A percentile compares a stretch with the other conserved stretches of the same genome.
These are phyloP conservation scores for Metarhizium rileyi DNA, from an alignment of 2,329 filamentous ascomycete genomes.

Conservation along the genomic window DNA sequence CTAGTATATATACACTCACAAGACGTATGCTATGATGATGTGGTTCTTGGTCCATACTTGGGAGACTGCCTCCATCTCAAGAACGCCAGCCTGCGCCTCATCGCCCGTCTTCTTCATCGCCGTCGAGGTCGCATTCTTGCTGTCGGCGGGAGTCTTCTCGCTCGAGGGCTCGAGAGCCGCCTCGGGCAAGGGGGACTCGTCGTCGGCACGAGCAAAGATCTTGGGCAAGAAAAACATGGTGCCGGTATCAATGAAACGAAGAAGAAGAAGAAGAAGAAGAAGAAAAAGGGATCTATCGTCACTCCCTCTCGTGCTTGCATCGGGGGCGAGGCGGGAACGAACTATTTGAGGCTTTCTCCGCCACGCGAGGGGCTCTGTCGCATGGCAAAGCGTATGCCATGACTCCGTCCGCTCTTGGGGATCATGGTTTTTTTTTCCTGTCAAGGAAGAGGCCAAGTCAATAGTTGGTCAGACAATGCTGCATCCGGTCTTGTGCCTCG, in stretches of 20 bases:
- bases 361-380: too few relatives aligned
- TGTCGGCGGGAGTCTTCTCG: not conserved
- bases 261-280: too few relatives aligned
- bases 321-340: too few relatives aligned
- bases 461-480: too few relatives aligned
- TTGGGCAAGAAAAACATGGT: slow-evolving; percentile 3
- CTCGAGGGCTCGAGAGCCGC: not conserved
- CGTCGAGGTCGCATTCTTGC: not conserved
- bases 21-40: slow-evolving; percentile 1
- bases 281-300: too few relatives aligned
- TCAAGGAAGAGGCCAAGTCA: too few relatives aligned
- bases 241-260: not conserved
- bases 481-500: too few relatives aligned
- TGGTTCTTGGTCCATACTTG: slow-evolving; percentile 2
- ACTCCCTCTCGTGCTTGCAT: too few relatives aligned
- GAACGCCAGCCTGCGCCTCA: not conserved
- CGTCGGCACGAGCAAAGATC: slow-evolving; percentile 1
- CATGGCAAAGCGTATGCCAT: too few relatives aligned
- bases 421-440: too few relatives aligned
- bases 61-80: not conserved
- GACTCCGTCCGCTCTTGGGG: too few relatives aligned
- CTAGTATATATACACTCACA: slow-evolving; percentile 1
- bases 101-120: not conserved
- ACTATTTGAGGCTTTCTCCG: too few relatives aligned
- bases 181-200: not conserved